Evolutionary conservation across 2,329 filamentous ascomycete genomes (phyloP), one percentile per base, ranked within the genome.

Genomic region (Fusarium longipes): DNA sequence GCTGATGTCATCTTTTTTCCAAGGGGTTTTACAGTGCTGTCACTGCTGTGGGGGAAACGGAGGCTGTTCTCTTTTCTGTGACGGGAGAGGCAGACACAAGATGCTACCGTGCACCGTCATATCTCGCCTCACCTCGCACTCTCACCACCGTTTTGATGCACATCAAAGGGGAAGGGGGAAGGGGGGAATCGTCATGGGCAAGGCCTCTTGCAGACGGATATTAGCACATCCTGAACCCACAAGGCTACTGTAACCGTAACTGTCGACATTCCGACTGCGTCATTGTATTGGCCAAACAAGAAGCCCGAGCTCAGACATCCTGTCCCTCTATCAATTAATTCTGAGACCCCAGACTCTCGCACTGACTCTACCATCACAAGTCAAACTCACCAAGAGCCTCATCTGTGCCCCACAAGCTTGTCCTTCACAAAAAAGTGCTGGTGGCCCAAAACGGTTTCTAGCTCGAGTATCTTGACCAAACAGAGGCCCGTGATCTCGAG

Each of bases 1-100:
- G 47, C 67, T 73, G 71, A 73, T 73, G 71, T 73, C 71, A 73
- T 57, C 36, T 51, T 33, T 6, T 47, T 36, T 44, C 17, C 53
- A 47, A 24, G 22, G 45, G 30, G 45, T 27, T 48, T 36, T 49
- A 49, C 45, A 49, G 45, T 25, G 45, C 32, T 38, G 17, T 49
- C 32, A 38, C 32, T 27, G 11, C 29, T 48, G n/a, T n/a, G 17
- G n/a, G 30, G 50, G 30, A 47, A 48, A 59, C 10, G 32, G 40
- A 49, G 25, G 52, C 40, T 36, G 35, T 45, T 45, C 42, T 53
- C 36, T 27, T 53, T 50, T 45, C 42, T 53, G 33, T 40, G 40
- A 40, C 36, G 36, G 27, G 17, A 35, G 44, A 48, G 45, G 22
- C 22, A 48, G 29, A 32, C 45, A 40, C 33, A 44, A 32, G 39